phyloP scores from a whole-genome alignment of 2,329 filamentous ascomycete species.

The Penicillium capsulatum region DNA sequence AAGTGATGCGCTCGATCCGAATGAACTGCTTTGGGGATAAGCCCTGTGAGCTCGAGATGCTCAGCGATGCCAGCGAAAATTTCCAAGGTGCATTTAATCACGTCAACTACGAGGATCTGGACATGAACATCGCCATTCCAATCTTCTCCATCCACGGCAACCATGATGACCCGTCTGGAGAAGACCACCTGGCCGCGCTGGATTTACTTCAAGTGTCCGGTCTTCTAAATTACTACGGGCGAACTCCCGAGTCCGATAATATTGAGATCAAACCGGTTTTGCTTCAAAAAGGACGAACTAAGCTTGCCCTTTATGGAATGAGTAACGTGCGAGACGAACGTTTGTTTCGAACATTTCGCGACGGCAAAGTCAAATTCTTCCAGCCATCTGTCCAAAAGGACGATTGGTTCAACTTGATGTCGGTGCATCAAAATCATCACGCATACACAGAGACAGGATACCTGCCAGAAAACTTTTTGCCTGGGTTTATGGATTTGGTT shows the following conservation, averaged over 20 bases:
- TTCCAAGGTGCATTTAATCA: conserved; percentile 87
- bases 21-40: conserved; percentile 94
- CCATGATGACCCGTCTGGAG: conserved; percentile 96
- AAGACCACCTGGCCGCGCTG: conserved; percentile 84
- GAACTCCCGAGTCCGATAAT: conserved; percentile 86
- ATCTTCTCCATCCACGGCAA: conserved; percentile 99
- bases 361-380: conserved; percentile 91
- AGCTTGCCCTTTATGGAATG: conserved; percentile 86
- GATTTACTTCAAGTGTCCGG: conserved; percentile 89
- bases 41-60: conserved; percentile 88
- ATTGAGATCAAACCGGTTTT: conserved; percentile 88
- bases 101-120: conserved; percentile 95
- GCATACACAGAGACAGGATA: conserved; percentile 91
- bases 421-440: conserved; percentile 93
- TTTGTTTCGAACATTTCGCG: conserved; percentile 86
- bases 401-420: conserved; percentile 95
- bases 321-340: conserved; percentile 96
- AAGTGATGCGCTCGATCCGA: conserved; percentile 91
- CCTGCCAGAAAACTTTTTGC: conserved; percentile 86
- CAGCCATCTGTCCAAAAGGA: conserved; percentile 71
- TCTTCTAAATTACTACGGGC: conserved; percentile 91
- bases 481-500: conserved; percentile 83
- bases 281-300: conserved; percentile 88
- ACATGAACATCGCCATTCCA: conserved; percentile 95
- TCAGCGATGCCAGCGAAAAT: conserved; percentile 87